phyloP scores from a whole-genome alignment of 768 basidiomycete species.

The Macrolepiota fuliginosa region DNA sequence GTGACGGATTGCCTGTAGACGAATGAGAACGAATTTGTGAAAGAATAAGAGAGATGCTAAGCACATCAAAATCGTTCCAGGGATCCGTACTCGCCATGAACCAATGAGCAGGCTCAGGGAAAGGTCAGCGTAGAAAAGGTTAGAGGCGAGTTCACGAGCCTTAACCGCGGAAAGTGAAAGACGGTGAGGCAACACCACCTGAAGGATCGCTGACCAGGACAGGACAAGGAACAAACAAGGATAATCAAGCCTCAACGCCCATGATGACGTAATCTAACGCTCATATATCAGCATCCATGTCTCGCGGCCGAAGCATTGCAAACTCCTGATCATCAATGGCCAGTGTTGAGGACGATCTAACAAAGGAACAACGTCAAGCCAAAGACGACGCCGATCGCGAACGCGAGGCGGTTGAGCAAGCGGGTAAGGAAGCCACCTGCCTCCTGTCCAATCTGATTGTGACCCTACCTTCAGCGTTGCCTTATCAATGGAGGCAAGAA shows the following conservation, averaged over 20 bases:
- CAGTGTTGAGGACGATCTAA: slow-evolving; percentile 51
- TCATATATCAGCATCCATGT: slow-evolving; percentile 1
- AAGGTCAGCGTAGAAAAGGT: slow-evolving; percentile 10
- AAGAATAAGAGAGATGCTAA: slow-evolving; percentile 20
- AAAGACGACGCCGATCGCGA: slow-evolving; percentile 68
- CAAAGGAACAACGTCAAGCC: slow-evolving; percentile 70
- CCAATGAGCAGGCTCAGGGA: slow-evolving; percentile 7
- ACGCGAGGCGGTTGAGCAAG: slow-evolving; percentile 79
- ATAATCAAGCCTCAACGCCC: slow-evolving; percentile 7
- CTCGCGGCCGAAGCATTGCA: not conserved
- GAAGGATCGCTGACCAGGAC: slow-evolving; percentile 2
- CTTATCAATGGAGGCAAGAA: slow-evolving; percentile 91
- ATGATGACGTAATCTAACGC: slow-evolving; percentile 13
- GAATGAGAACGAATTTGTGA: slow-evolving; percentile 17
- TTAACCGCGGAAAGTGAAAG: slow-evolving; percentile 15
- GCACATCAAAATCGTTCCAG: slow-evolving; percentile 77
- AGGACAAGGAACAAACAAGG: slow-evolving; percentile 21
- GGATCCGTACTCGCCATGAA: slow-evolving; percentile 59
- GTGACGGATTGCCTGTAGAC: slow-evolving; percentile 61
- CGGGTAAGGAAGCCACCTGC: slow-evolving; percentile 49
- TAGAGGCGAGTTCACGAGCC: not conserved
- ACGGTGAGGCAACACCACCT: slow-evolving; percentile 2
- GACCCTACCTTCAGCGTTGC: slow-evolving; percentile 57
- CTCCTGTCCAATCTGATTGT: slow-evolving; percentile 18
- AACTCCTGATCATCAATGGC: slow-evolving; percentile 20